Base-by-base conservation (phyloP, 1,284 basidiomycete genomes). In the Neolentinus lepideus region DNA sequence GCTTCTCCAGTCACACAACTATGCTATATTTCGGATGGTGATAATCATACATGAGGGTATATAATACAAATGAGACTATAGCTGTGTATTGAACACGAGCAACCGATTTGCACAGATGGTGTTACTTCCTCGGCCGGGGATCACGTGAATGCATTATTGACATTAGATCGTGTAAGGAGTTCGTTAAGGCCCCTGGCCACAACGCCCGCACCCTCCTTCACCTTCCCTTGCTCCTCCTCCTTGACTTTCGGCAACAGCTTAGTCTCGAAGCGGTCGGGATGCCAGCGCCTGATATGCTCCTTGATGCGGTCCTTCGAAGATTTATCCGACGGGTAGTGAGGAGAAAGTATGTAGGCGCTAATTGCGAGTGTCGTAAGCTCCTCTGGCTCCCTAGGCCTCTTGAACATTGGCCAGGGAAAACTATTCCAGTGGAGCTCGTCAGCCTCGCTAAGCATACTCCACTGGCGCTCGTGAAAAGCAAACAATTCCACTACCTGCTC, bases 151-250 rank as follows among this genome's bases (percentile, higher is more conserved):
- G 27, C 47, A 50, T 22, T 50, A 26, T 52, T 43, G 19, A 43
- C n/a, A 43, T 43, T 52, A 14, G 26, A 36, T 26, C 51, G 26
- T 16, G 63, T 74, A 58, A 79, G 64, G 29, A 86, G 67, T 59
- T 84, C 80, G 64, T 81, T 84, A 59, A 87, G 67, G 63, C 72
- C 75, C 57, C 84, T 75, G 12, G 74, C 77, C 8, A 79, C 76
- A 45, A 72, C 66, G 24, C 67, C 70, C 2, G 81, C 79, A 36
- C 67, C 66, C 24, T 69, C 69, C 63, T 69, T 66, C 33, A 75
- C 74, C 58, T 58, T 69, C 61, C 72, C 73, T 56, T 69, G 69
- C 22, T 84, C 76, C 11, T 69, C 69, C 22, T 67, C 64, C 8
- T 63, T 61, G 26, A 84, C 73, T 59, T 75, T 79, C 21, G 66